Evolutionary conservation across 345 rosid species (phyloP).

Genomic region (Sonneratia caseolaris): DNA sequence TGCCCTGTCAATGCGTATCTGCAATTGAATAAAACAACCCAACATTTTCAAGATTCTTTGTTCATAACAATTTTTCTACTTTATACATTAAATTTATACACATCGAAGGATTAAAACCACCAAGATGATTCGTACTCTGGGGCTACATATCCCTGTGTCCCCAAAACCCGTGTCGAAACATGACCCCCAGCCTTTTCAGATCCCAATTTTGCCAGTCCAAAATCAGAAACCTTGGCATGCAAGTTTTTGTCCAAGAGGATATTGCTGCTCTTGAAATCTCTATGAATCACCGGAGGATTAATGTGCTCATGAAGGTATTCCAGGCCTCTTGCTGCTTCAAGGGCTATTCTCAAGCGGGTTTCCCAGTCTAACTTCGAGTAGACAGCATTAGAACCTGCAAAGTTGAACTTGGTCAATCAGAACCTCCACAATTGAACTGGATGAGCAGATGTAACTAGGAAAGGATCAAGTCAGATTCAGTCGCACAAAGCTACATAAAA

Average conservation of each 20-base stretch:
- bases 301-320: constrained; percentile 76
- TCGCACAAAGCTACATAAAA: not conserved
- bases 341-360: constrained; percentile 64
- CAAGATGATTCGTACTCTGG: constrained; percentile 44
- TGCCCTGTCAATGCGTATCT: constrained; percentile 95
- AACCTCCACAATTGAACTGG: not conserved
- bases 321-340: constrained; percentile 78
- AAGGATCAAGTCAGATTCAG: not conserved
- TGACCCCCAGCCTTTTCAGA: constrained; percentile 69
- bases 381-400: constrained; percentile 46
- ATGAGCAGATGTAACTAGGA: not conserved
- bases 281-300: constrained; percentile 62
- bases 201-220: constrained; percentile 69
- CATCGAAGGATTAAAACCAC: not conserved
- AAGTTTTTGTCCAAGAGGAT: constrained; percentile 53
- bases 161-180: constrained; percentile 64
- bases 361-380: constrained; percentile 53
- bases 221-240: constrained; percentile 72
- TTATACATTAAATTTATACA: too few relatives aligned
- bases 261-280: constrained; percentile 75
- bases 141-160: constrained; percentile 76
- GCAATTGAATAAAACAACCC: constrained; percentile 6
- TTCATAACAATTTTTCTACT: too few relatives aligned
- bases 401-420: constrained; percentile 1
- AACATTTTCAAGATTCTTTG: not conserved